phyloP scores from a whole-genome alignment of 192 early-diverging fungal species.

The Piromyces finnis region DNA sequence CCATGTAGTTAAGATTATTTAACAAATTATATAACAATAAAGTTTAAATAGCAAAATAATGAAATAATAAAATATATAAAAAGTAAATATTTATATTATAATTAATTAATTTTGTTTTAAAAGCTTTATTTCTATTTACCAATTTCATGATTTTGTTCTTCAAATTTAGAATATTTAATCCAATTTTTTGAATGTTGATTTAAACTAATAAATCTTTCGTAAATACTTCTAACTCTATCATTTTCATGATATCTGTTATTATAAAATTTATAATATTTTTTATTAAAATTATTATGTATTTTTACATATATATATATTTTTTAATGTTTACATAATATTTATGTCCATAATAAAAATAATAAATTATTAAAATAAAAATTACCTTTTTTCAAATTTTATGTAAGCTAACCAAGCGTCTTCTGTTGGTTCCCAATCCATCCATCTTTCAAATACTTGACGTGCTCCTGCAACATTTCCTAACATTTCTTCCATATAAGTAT shows the following conservation, averaged over 20 bases:
- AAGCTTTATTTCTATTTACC: background rate
- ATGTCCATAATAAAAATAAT: too few species aligned
- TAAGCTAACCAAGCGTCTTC: constrained; percentile 88
- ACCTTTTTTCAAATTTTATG: constrained; percentile 81
- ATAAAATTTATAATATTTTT: background rate
- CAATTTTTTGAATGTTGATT: constrained; percentile 89
- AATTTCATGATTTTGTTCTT: background rate
- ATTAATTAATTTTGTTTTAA: too few species aligned
- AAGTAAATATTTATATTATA: too few species aligned
- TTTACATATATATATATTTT: too few species aligned
- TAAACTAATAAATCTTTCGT: constrained; percentile 66
- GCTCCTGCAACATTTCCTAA: constrained; percentile 76
- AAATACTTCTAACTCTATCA: constrained; percentile 61
- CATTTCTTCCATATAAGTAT: constrained; percentile 95
- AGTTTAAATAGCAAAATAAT: too few species aligned
- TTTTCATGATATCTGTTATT: constrained; percentile 46
- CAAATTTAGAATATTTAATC: constrained; percentile 68
- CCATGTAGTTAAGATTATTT: too few species aligned
- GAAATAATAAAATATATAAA: too few species aligned
- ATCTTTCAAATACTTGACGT: constrained; percentile 88
- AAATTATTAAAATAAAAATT: too few species aligned
- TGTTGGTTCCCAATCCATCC: constrained; percentile 97
- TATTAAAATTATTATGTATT: too few species aligned
- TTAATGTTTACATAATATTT: too few species aligned
- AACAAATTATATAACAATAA: too few species aligned